Evolutionary conservation across 2,329 filamentous ascomycete species (phyloP), one percentile per base, ranked within the genome.

Genomic region (Penicillium sp.): DNA sequence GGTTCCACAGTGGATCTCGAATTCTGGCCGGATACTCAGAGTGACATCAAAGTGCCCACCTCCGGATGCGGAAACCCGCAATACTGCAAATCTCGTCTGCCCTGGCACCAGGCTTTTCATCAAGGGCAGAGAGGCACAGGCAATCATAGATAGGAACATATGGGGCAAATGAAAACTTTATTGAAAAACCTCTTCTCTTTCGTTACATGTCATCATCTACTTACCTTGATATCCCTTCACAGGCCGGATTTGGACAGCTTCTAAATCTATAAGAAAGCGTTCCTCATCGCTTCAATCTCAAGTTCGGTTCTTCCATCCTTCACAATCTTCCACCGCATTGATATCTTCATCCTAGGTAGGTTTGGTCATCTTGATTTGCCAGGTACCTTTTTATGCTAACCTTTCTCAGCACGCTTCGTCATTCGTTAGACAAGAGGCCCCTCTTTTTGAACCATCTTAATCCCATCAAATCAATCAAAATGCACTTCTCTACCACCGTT

Each of bases 401-500:
- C 16, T 6, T 24, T 4, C 13, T 24, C 37, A 65, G 63, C 58
- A 59, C 45, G 33, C 33, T 43, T 57, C 49, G 52, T 65, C 64
- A 55, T 55, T 66, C 63, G 63, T 64, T 65, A 54, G 60, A 61
- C 58, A 58, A 63, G 55, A 63, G 58, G 55, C 49, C 35, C 49
- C 46, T 57, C 55, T 35, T 37, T 6, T 60, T 59, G 21, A 60
- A 58, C 26, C 63, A 55, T 3, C 29, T 50, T 37, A 33, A 58
- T 35, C 21, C 24, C 57, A 22, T 21, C 33, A 42, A 42, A 49
- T n/a, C 29, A 16, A 48, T 39, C 62, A 67, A 60, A 55, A 74
- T 74, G 72, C 65, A 68, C 55, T 63, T 72, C 62, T 63, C 69
- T n/a, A 61, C 59, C 22, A 49, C 65, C 35, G 44, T 67, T 37